Evolutionary conservation across 768 basidiomycete species (phyloP), one percentile per base, ranked within the genome.

Genomic region (Galerina sulciceps): DNA sequence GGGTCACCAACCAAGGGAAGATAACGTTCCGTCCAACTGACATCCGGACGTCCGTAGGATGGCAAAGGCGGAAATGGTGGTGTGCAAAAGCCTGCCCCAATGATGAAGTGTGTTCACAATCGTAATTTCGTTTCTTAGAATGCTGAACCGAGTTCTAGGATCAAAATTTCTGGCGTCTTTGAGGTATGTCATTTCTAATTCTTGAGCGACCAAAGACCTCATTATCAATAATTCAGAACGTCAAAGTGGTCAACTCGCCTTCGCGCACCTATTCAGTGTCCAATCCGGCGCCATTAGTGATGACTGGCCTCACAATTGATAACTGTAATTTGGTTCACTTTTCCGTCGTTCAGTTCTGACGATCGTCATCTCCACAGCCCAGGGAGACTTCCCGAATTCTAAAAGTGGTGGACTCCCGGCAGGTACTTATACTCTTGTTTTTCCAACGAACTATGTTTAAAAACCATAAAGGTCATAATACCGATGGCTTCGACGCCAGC

Each of bases 221-320:
- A 31, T 8, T 8, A 8, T 31, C 26, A 37, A 31, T 36, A 36
- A 5, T 48, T 8, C 22, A 72, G 78, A 74, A 77, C 37, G 71
- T 79, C 34, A 73, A 69, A 51, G 76, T 80, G 2, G 62, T 79
- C 48, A 80, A 80, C 61, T 78, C 78, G 9, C 79, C 79, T 0
- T 73, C 68, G 6, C 74, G 75, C 20, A 72, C 68, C 2, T 78
- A 73, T 65, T 76, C 76, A 13, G 73, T 76, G 13, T 74, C 71
- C n/a, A 79, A 80, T 56, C 71, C 73, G 14, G 78, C 66, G 3
- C 64, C 76, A 6, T 68, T 80, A 45, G 65, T 68, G 11, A 80
- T 90, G 67, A 76, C 78, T 1, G 68, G 71, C 40, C 66, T 84
- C 22, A 79, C 66, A 13, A 76, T 89, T 56, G 85, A 89, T 58